Percentiles rank a stretch among this genome's conserved stretches.
Conservation (phyloP, 2,329 filamentous ascomycete species). For the Fusarium sp. region DNA sequence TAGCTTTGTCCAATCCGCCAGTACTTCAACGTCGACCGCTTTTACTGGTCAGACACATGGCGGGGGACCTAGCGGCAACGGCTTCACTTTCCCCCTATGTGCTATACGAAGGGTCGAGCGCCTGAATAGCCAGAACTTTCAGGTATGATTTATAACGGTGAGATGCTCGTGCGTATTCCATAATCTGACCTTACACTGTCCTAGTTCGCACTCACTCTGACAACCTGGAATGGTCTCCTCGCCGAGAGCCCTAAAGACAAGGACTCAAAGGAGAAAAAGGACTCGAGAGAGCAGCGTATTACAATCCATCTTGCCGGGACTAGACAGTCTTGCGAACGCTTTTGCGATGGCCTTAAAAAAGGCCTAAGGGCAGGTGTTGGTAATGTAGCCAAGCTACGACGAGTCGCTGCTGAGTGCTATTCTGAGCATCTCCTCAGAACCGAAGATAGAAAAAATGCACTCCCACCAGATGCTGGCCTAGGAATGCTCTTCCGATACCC, state of each 20-base stretch:
- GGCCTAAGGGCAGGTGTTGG: slow-evolving; percentile 88
- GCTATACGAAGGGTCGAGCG: slow-evolving; percentile 92
- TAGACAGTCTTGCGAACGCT: slow-evolving; percentile 89
- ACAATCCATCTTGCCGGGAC: slow-evolving; percentile 92
- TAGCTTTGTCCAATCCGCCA: slow-evolving; percentile 86
- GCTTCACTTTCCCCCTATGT: slow-evolving; percentile 93
- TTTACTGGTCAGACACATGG: slow-evolving; percentile 96
- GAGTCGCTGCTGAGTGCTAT: slow-evolving; percentile 86
- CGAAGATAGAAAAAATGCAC: slow-evolving; percentile 70
- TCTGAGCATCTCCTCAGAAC: slow-evolving; percentile 83
- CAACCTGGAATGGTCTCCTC: slow-evolving; percentile 87
- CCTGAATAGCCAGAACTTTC: slow-evolving; percentile 90
- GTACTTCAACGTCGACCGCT: slow-evolving; percentile 80
- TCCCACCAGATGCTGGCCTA: slow-evolving; percentile 86
- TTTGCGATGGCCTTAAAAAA: slow-evolving; percentile 95
- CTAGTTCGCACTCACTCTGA: slow-evolving; percentile 90
- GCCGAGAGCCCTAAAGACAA: slow-evolving; percentile 67
- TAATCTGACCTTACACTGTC: slow-evolving; percentile 12
- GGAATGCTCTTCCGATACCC: slow-evolving; percentile 95
- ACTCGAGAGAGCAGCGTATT: slow-evolving; percentile 79
- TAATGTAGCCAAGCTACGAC: slow-evolving; percentile 85
- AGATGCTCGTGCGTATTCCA: slow-evolving; percentile 1
- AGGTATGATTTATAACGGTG: slow-evolving; percentile 56
- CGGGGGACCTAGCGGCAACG: slow-evolving; percentile 92
- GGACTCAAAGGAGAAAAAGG: slow-evolving; percentile 58